phyloP scores from a whole-genome alignment of 345 rosid genomes.

The Rhizophora mangle region DNA sequence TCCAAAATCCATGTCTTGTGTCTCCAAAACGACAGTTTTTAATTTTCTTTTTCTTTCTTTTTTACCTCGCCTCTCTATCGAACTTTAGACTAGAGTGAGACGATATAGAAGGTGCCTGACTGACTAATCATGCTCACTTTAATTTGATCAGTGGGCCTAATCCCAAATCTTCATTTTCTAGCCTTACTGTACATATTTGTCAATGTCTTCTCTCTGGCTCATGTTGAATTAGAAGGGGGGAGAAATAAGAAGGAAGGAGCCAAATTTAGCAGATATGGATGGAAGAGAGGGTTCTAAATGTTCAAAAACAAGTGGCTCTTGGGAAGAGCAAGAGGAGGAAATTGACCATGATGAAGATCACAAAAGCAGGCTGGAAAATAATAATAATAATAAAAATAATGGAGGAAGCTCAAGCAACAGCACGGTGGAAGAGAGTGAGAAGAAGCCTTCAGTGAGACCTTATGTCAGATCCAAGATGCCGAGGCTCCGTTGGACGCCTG shows the following conservation, averaged over 20 bases:
- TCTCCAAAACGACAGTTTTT: slow-evolving; percentile 20
- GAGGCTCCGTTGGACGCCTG: slow-evolving; percentile 34
- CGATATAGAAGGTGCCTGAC: slow-evolving; percentile 14
- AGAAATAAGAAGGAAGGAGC: background rate
- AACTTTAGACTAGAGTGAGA: background rate
- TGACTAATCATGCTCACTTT: slow-evolving; percentile 6
- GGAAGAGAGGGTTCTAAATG: slow-evolving; percentile 27
- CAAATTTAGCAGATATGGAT: slow-evolving; percentile 16
- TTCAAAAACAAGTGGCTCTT: slow-evolving; percentile 28
- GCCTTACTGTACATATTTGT: background rate
- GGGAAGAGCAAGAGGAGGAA: slow-evolving; percentile 22
- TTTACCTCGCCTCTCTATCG: no score
- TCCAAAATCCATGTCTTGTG: slow-evolving; percentile 19
- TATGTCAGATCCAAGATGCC: slow-evolving; percentile 38
- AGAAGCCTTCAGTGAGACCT: slow-evolving; percentile 43
- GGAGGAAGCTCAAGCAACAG: slow-evolving; percentile 80
- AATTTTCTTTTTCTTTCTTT: slow-evolving; percentile 12
- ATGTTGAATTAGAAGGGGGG: background rate
- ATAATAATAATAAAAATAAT: no score
- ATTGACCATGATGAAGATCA: slow-evolving; percentile 34
- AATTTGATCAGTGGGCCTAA: slow-evolving; percentile 12
- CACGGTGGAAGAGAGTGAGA: slow-evolving; percentile 69
- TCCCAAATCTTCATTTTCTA: slow-evolving; percentile 13
- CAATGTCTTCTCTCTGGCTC: background rate
- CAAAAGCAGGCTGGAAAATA: slow-evolving; percentile 27